Evolutionary conservation across 164 flowering plant genomes (phyloP).

Genomic region (Liquidambar formosana): DNA sequence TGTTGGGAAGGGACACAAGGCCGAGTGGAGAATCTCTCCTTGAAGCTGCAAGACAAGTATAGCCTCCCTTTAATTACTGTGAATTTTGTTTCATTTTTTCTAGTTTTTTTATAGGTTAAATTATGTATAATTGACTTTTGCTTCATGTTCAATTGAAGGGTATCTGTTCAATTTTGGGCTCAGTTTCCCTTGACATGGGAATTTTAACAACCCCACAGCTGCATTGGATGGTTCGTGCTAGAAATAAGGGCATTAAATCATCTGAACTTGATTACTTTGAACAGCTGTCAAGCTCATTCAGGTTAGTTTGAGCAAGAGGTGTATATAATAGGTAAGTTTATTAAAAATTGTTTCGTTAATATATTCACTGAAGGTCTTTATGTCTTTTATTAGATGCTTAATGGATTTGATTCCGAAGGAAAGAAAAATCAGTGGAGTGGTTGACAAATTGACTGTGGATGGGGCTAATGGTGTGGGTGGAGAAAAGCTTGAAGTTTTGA

Average conservation of each 20-base stretch:
- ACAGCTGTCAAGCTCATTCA: constrained; percentile 67
- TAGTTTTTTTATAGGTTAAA: not conserved
- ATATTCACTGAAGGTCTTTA: not conserved
- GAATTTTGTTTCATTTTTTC: not conserved
- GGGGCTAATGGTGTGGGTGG: constrained; percentile 98
- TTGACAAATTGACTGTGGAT: constrained; percentile 66
- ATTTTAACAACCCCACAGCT: constrained; percentile 90
- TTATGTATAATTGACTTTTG: constrained; percentile 2
- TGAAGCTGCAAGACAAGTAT: constrained; percentile 84
- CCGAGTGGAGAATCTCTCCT: constrained; percentile 88
- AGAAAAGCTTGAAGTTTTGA: constrained; percentile 58
- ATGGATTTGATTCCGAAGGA: constrained; percentile 63
- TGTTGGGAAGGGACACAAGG: constrained; percentile 92
- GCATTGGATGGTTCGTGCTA: constrained; percentile 93
- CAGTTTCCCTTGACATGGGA: constrained; percentile 66
- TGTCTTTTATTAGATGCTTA: constrained; percentile 52
- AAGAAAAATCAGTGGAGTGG: constrained; percentile 9
- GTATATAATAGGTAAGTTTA: not conserved
- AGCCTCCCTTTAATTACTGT: not conserved
- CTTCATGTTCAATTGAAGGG: constrained; percentile 46
- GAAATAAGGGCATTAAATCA: constrained; percentile 62
- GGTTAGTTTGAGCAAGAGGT: constrained; percentile 38
- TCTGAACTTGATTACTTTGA: constrained; percentile 68
- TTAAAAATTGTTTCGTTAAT: not conserved
- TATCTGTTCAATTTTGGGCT: constrained; percentile 66